A percentile compares a stretch with the other conserved stretches of the same genome.
These are phyloP conservation scores for Eimeria mitis DNA, from an alignment of 169 alveolate species.

Conservation along the genomic window DNA sequence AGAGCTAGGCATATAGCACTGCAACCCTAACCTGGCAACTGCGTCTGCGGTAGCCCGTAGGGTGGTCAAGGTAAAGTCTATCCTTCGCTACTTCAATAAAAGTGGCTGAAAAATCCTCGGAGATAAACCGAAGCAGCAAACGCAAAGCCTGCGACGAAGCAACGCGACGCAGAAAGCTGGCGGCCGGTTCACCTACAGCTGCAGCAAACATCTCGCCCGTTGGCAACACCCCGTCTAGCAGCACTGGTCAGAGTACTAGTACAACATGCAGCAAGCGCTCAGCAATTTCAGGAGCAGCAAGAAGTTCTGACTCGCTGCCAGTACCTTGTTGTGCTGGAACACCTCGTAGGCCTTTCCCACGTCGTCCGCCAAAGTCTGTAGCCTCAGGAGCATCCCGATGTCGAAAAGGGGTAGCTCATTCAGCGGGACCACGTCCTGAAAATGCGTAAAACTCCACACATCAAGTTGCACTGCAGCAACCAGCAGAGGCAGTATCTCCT, in stretches of 20 bases:
- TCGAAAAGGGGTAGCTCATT: conserved; percentile 67
- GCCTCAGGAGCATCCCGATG: conserved; percentile 57
- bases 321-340: conserved; percentile 45
- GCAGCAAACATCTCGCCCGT: conserved; percentile 1
- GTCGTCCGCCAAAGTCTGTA: conserved; percentile 17
- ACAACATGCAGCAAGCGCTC: background rate
- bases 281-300: background rate
- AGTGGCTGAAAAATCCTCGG: conserved; percentile 62
- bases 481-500: background rate
- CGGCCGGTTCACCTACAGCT: background rate
- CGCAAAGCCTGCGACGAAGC: conserved; percentile 44
- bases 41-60: conserved; percentile 72
- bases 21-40: conserved; percentile 74
- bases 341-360: conserved; percentile 50
- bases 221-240: background rate
- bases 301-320: background rate
- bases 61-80: conserved; percentile 75
- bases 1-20: background rate
- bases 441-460: background rate
- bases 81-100: conserved; percentile 78
- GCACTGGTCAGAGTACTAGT: background rate
- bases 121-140: conserved; percentile 40
- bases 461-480: background rate
- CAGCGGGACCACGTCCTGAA: conserved; percentile 54
- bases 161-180: background rate